Base-by-base conservation (phyloP, 2,329 filamentous ascomycete species). In the Xylaria sp. region DNA sequence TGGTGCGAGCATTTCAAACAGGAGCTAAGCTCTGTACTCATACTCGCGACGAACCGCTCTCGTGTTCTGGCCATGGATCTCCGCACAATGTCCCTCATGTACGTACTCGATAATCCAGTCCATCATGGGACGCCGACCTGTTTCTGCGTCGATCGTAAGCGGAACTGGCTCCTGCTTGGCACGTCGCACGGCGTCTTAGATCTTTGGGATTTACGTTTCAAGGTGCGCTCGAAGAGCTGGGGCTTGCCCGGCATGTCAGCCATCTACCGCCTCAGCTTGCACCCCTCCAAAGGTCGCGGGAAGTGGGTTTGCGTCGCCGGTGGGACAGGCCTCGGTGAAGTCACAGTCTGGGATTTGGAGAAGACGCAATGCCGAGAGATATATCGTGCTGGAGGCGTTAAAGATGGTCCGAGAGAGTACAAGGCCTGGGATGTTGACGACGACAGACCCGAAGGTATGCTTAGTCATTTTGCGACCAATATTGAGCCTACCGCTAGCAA, bases 191-290 rank as follows among this genome's bases (percentile, higher is more conserved):
- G 97, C 41, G 91, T 98, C 32, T 84, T 99, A 8, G 92, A 97
- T 77, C 86, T 99, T 1, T 99, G 96, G 96, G 96, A 99, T 79
- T 85, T 99, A 46, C 91, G 96, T n/a, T 99, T 99, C 84, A 91
- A 90, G 72, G 87, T 98, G 74, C 89, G 93, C 25, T 83, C 98
- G 28, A 94, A 93, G 78, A 92, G 91, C 15, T 98, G 94, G 93
- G 93, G 93, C 0, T 87, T 97, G 32, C 90, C 93, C 0, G 93
- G 92, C 25, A 92, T 92, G 68, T 89, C 91, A 0, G 85, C 93
- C 20, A 93, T 98, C 70, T 91, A 95, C 74, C 87, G 93, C 36
- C 84, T 99, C 18, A 86, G 89, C 65, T 84, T 97, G 0, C 93
- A 97, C 76, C 93, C 94, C 0, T 87, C 86, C 28, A 93, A 90